Evolutionary conservation across 768 basidiomycete species (phyloP), one percentile per base, ranked within the genome.

Genomic region (Xerocomus potaroensis): DNA sequence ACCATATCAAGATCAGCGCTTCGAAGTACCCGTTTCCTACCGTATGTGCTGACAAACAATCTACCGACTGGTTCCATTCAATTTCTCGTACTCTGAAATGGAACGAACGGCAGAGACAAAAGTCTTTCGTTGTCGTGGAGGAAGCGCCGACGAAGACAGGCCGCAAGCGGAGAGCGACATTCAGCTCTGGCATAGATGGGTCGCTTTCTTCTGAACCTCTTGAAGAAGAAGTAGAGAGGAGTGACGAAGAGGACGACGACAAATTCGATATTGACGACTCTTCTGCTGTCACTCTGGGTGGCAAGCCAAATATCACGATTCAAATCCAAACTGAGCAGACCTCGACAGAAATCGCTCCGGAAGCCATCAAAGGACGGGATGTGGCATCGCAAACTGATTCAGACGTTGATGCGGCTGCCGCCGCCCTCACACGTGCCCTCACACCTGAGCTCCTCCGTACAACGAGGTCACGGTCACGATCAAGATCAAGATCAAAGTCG

Each of bases 51-150:
- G 91, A 96, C 63, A 96, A 94, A 52, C 94, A 96, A 63, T 96
- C 93, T 16, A 91, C 90, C 3, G 96, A 99, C 62, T 99, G 96
- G 96, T 98, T 99, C 81, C 84, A 91, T 51, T 80, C 95, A 4
- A 98, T 99, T 53, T 91, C 91, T 29, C 80, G 96, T 19, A 99
- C 95, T 8, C 74, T 99, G 40, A 95, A 97, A 65, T 98, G 96
- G 96, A 99, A 99, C 70, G 95, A 99, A 67, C 83, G 95, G 19
- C 92, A 98, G 69, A 81, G 96, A 37, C 96, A 99, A 63, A 99
- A 98, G 64, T 96, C 93, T 6, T 98, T 98, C 56, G 96, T 98
- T 34, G 90, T 99, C 16, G 91, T 99, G 19, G 96, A 98, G 64
- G 94, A 96, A 60, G 83, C 79, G 26, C 81, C 84, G 1, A 59